A percentile compares a stretch with the other conserved stretches of the same genome.
These are phyloP conservation scores for Suillus alpinus DNA, from an alignment of 768 basidiomycete species.

Conservation along the genomic window DNA sequence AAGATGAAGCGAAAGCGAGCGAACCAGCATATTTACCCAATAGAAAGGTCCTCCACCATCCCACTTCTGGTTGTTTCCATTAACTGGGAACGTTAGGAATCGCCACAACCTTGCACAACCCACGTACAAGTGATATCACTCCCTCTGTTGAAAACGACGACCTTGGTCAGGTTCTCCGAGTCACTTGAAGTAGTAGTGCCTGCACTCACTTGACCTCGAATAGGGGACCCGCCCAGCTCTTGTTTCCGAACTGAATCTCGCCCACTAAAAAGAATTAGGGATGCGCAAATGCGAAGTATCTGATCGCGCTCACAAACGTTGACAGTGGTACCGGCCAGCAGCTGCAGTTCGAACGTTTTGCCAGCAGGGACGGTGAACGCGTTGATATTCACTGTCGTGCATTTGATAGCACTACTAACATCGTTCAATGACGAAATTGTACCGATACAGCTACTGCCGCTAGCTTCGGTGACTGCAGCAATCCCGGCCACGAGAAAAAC, in stretches of 20 bases:
- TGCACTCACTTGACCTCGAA: conserved; percentile 45
- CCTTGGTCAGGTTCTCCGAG: neutral
- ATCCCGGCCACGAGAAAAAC: conserved; percentile 17
- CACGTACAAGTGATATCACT: conserved; percentile 45
- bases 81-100: conserved; percentile 18
- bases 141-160: conserved; percentile 34
- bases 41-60: conserved; percentile 43
- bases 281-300: neutral
- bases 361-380: conserved; percentile 57
- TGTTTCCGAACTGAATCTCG: conserved; percentile 53
- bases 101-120: neutral
- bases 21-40: conserved; percentile 32
- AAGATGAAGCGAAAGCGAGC: neutral
- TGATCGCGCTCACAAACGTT: conserved; percentile 47
- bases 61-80: conserved; percentile 41
- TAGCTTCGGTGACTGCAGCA: conserved; percentile 14
- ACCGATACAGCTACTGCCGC: conserved; percentile 38
- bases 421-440: conserved; percentile 53
- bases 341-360: conserved; percentile 43
- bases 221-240: conserved; percentile 52
- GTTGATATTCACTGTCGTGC: conserved; percentile 57
- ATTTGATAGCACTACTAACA: conserved; percentile 48
- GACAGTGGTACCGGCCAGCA: conserved; percentile 51
- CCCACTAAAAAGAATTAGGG: conserved; percentile 40
- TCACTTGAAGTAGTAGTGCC: neutral